These are phyloP conservation scores for Sporothrix variecibatus DNA, from an alignment of 2,329 filamentous ascomycete species.

Conservation along the genomic window DNA sequence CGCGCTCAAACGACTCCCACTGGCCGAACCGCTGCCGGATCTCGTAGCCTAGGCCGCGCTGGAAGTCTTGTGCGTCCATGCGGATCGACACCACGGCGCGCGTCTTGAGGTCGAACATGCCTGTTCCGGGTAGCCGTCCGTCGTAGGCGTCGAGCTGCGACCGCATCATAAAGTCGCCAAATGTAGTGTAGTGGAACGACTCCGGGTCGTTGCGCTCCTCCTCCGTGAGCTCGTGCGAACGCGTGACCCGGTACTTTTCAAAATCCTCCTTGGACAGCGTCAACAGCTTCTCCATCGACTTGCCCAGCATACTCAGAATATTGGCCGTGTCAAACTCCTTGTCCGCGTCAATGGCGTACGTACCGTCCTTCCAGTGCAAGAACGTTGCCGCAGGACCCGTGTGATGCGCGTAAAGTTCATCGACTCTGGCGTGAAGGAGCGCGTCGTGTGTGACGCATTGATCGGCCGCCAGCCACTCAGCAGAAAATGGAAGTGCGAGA, in stretches of 20 bases:
- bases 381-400: conserved; percentile 77
- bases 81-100: conserved; percentile 88
- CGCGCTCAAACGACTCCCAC: conserved; percentile 90
- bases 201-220: conserved; percentile 73
- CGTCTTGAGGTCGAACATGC: conserved; percentile 96
- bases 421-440: conserved; percentile 63
- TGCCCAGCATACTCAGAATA: conserved; percentile 86
- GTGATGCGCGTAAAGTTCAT: conserved; percentile 70
- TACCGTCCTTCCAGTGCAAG: conserved; percentile 76
- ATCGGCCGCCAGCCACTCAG: conserved; percentile 80
- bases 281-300: conserved; percentile 94
- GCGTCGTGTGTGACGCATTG: conserved; percentile 67
- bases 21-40: conserved; percentile 73
- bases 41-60: conserved; percentile 82
- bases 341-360: conserved; percentile 93
- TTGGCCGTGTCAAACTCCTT: conserved; percentile 86
- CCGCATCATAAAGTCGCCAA: conserved; percentile 88
- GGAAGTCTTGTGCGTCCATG: conserved; percentile 74
- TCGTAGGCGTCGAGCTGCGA: conserved; percentile 94
- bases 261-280: conserved; percentile 81
- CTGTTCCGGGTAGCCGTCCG: conserved; percentile 79
- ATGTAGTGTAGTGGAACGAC: conserved; percentile 82
- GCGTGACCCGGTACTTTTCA: conserved; percentile 75
- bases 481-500: conserved; percentile 91
- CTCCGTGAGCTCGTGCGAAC: conserved; percentile 68